Conservation (phyloP, 164 flowering plant species). For the Warburgia ugandensis region DNA sequence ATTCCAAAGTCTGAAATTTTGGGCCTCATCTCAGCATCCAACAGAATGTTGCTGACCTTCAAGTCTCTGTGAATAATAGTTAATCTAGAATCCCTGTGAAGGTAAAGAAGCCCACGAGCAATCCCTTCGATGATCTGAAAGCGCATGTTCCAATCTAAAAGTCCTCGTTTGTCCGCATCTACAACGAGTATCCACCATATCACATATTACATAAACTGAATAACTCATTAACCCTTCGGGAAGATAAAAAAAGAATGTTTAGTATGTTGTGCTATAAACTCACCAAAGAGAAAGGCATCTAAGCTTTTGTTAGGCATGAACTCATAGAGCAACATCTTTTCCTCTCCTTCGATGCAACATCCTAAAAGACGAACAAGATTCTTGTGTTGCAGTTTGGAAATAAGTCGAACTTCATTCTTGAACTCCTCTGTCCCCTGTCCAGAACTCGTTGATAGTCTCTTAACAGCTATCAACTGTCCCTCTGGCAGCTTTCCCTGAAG, state of each 20-base stretch:
- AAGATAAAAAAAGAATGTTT: neutral
- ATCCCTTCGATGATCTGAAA: conserved; percentile 30
- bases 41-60: conserved; percentile 44
- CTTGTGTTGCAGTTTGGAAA: conserved; percentile 49
- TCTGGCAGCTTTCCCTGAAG: neutral
- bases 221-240: too few relatives aligned
- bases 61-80: conserved; percentile 52
- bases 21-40: conserved; percentile 38
- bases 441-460: conserved; percentile 1
- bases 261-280: neutral
- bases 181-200: conserved; percentile 1
- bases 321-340: conserved; percentile 62
- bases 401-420: conserved; percentile 3
- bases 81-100: conserved; percentile 50
- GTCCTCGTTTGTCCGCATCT: conserved; percentile 17
- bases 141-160: conserved; percentile 24
- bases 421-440: conserved; percentile 9
- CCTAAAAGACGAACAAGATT: conserved; percentile 74
- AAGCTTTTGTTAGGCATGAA: conserved; percentile 76
- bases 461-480: conserved; percentile 1
- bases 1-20: conserved; percentile 52
- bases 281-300: conserved; percentile 54
- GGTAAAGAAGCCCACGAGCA: conserved; percentile 51
- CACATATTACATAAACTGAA: neutral
- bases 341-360: conserved; percentile 59